Base-by-base conservation (phyloP, 331 rosid genomes). In the Dryas integrifolia region DNA sequence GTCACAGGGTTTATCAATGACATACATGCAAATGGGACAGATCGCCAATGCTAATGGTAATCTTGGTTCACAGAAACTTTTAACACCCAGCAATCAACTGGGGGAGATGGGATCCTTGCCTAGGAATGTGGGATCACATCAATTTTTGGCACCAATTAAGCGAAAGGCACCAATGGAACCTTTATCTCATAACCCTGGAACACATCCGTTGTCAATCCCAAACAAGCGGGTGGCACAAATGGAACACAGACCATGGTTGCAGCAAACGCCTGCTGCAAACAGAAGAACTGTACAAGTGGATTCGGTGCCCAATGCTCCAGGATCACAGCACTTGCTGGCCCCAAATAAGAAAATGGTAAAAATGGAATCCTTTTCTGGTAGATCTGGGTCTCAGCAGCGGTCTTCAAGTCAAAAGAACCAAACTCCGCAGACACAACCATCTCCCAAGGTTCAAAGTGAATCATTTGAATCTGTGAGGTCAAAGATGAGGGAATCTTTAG, bases 401-500 rank as follows among this genome's bases (percentile, higher is more conserved):
- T 56, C 86, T 7, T 38, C 74, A 15, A 78, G 69, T 86, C 77
- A 85, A 58, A 92, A 82, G 75, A 80, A 40, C 84, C 97, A 83
- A 79, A 83, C 71, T 79, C 66, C 86, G 2, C 82, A 62, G 49
- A 24, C 15, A 53, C 88, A 83, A 68, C 88, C 83, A 40, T 71
- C 89, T 14, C 63, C 93, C 74, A 95, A 81, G 83, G 80, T 43
- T 72, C 92, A 85, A 40, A 67, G 75, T 46, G 99, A 92, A 64
- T 89, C 96, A 68, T 88, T 88, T 39, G 97, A 87, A 51, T 88
- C 84, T 46, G 92, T 95, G 69, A 88, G 99, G 83, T 92, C 98
- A 77, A 95, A 95, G 86, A 92, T 95, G 99, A 90, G 98, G 84
- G 98, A 90, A 75, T 89, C 97, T 15, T 79, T 95, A 69, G 86